These are phyloP conservation scores for Colletotrichum aenigma DNA, from an alignment of 2,329 filamentous ascomycete species.

Conservation along the genomic window DNA sequence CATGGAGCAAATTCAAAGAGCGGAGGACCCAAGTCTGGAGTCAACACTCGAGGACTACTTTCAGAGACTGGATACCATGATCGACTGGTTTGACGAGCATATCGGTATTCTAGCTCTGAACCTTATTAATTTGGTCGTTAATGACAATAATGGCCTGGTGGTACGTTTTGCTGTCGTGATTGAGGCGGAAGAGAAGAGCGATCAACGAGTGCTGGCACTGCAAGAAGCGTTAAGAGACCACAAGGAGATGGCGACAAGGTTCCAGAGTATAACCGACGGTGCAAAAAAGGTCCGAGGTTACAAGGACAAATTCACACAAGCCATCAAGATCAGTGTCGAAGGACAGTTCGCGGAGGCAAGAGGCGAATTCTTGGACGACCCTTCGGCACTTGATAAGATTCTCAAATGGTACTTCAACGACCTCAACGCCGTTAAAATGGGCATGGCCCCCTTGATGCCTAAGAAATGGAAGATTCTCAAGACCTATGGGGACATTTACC, in stretches of 20 bases:
- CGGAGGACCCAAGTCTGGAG: conserved; percentile 75
- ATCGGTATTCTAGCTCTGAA: conserved; percentile 88
- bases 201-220: conserved; percentile 86
- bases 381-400: conserved; percentile 81
- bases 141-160: conserved; percentile 86
- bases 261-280: conserved; percentile 94
- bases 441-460: conserved; percentile 90
- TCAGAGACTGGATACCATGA: conserved; percentile 79
- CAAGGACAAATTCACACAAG: conserved; percentile 91
- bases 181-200: conserved; percentile 95
- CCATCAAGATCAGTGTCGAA: conserved; percentile 75
- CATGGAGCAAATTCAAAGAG: conserved; percentile 90
- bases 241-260: conserved; percentile 89
- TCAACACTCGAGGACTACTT: conserved; percentile 91
- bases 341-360: conserved; percentile 75
- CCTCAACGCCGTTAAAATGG: conserved; percentile 89
- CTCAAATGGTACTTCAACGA: conserved; percentile 99
- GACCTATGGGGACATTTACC: conserved; percentile 90
- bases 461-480: conserved; percentile 96
- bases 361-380: conserved; percentile 81
- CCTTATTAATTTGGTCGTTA: conserved; percentile 83
- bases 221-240: conserved; percentile 96
- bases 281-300: conserved; percentile 93
- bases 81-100: conserved; percentile 96
- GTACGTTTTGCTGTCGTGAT: conserved; percentile 92